Base-by-base conservation (phyloP, 1,284 basidiomycete species). In the Melampsora abietis-canadensis region DNA sequence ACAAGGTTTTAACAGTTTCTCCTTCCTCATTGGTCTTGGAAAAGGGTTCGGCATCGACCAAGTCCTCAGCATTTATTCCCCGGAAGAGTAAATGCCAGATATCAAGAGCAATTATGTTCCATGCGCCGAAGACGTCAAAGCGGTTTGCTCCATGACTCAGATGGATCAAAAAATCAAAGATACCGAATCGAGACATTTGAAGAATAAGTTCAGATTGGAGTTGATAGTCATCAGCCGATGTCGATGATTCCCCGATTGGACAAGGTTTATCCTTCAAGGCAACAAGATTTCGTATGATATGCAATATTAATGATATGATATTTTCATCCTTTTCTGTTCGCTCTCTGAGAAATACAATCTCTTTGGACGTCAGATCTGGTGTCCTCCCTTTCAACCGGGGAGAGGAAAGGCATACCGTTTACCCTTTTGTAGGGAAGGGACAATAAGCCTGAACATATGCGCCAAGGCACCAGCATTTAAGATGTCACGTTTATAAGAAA, bases 31-130 rank as follows among this genome's bases (percentile, higher is more conserved):
- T 72, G 76, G 76, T 68, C 76, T 76, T 77, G 76, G 61, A 14
- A 19, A 62, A 66, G 14, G 30, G 24, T 51, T 74, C 60, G 19
- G 37, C 47, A 44, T 66, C 64, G 24, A 85, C 84, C 57, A 95
- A 83, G 2, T 86, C 85, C 1, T 83, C 80, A 0, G 91, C 88
- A 76, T 86, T 88, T 66, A 91, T 85, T 1, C 90, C 89, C 48
- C 92, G 87, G 81, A 92, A 91, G 12, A 94, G 84, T 6, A 95
- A 87, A 81, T 94, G 93, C 76, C 94, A 86, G 40, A 93, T 93
- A 82, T 97, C 94, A 40, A 97, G 87, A 1, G 92, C 86, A 48
- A 96, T 85, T 3, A 92, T 91, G 80, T 96, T 96, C 85, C 88
- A 94, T 8, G 85, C 85, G 76, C 89, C 90, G 82, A 92, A 89